Evolutionary conservation across 192 early-diverging fungal genomes (phyloP).

Genomic region (Backusella morwellensis): DNA sequence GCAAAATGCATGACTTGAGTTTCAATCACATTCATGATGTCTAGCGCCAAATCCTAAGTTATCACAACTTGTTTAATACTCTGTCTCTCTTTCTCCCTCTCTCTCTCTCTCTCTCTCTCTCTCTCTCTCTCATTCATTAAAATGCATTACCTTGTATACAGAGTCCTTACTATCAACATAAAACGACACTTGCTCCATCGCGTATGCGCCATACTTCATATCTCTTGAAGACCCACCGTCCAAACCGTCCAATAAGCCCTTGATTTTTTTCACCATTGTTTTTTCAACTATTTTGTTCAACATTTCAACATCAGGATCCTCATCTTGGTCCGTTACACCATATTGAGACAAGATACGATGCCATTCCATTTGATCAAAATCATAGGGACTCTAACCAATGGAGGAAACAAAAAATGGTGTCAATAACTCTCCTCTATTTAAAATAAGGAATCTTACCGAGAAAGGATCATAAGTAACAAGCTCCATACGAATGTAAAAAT

Average conservation of each 20-base stretch:
- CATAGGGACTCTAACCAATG: conserved; percentile 8
- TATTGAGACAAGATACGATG: conserved; percentile 31
- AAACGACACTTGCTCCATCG: conserved; percentile 35
- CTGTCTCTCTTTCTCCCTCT: too few species aligned
- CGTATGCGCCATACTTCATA: conserved; percentile 24
- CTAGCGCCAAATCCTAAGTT: conserved; percentile 9
- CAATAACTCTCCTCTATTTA: neutral
- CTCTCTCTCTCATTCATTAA: neutral
- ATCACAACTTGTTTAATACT: too few species aligned
- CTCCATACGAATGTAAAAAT: conserved; percentile 54
- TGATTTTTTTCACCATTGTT: conserved; percentile 24
- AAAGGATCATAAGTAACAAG: conserved; percentile 53
- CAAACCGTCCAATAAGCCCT: conserved; percentile 21
- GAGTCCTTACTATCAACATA: conserved; percentile 28
- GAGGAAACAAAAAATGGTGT: neutral
- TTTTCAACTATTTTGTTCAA: conserved; percentile 38
- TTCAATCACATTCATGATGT: conserved; percentile 13
- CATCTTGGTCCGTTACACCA: conserved; percentile 16
- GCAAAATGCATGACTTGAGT: conserved; percentile 20
- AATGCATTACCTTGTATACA: conserved; percentile 23
- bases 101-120: too few species aligned
- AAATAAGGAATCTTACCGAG: conserved; percentile 20
- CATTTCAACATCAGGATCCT: conserved; percentile 34
- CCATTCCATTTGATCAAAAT: conserved; percentile 41
- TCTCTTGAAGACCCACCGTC: conserved; percentile 19